phyloP scores from a whole-genome alignment of 805 yeast genomes.

The Kazachstania bromeliacearum region DNA sequence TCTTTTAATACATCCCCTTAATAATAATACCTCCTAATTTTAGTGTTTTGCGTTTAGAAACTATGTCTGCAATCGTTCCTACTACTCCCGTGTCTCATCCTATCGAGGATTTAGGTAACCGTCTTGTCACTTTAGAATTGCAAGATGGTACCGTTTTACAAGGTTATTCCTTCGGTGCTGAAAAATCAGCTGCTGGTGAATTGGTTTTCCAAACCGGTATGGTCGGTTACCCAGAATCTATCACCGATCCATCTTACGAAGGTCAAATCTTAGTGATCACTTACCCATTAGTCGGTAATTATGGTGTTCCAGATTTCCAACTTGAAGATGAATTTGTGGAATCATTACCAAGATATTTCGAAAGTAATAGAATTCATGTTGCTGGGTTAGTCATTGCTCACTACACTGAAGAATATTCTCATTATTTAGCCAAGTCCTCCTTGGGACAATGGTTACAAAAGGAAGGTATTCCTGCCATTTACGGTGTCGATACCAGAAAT shows the following conservation, averaged over 20 bases:
- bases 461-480: conserved; percentile 89
- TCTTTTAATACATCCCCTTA: conserved; percentile 1
- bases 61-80: conserved; percentile 37
- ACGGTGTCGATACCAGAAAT: conserved; percentile 95
- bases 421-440: conserved; percentile 84
- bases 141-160: conserved; percentile 78
- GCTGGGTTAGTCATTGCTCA: conserved; percentile 96
- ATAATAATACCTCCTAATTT: not conserved
- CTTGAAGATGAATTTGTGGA: conserved; percentile 65
- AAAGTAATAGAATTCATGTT: conserved; percentile 83
- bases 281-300: conserved; percentile 94
- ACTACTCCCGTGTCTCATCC: conserved; percentile 87
- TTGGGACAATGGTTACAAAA: conserved; percentile 89
- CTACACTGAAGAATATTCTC: conserved; percentile 93
- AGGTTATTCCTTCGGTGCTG: conserved; percentile 97
- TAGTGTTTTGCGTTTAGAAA: not conserved
- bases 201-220: conserved; percentile 98
- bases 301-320: conserved; percentile 93
- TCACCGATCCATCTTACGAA: conserved; percentile 96
- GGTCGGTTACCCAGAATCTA: conserved; percentile 98
- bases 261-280: conserved; percentile 97
- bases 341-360: conserved; percentile 82
- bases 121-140: conserved; percentile 78
- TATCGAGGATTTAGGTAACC: conserved; percentile 72
- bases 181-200: conserved; percentile 85